Evolutionary conservation across 257 asterid genomes (phyloP).

Genomic region (Solanum verrucosum): DNA sequence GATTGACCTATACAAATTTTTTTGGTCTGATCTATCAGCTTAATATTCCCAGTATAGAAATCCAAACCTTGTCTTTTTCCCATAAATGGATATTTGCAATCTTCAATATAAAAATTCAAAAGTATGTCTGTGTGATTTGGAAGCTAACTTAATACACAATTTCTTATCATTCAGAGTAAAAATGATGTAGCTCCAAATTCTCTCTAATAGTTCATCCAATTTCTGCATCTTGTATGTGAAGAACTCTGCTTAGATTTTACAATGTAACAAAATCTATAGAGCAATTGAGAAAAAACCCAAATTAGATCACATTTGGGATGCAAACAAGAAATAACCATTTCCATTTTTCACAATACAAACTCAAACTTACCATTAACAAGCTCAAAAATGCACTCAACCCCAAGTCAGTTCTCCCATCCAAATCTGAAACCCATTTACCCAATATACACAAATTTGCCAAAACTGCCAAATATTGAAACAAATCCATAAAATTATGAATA

Average conservation of each 20-base stretch:
- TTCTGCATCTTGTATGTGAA: too few relatives aligned
- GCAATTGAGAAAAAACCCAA: not conserved
- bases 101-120: not conserved
- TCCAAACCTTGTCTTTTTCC: not conserved
- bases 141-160: too few relatives aligned
- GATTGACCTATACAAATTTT: not conserved
- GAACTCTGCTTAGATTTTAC: too few relatives aligned
- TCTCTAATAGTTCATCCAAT: too few relatives aligned
- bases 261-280: not conserved
- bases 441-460: not conserved
- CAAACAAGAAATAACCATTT: not conserved
- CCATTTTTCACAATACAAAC: not conserved
- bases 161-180: too few relatives aligned
- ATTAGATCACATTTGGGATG: conserved; percentile 7
- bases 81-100: not conserved
- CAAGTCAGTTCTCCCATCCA: not conserved
- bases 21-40: not conserved
- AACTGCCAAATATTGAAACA: not conserved
- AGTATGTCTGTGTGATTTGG: not conserved
- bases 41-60: not conserved
- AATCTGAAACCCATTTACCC: not conserved
- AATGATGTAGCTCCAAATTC: too few relatives aligned
- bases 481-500: not conserved
- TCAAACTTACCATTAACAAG: not conserved
- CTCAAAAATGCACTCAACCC: not conserved